phyloP scores from a whole-genome alignment of 345 rosid genomes.

The Salix suchowensis region DNA sequence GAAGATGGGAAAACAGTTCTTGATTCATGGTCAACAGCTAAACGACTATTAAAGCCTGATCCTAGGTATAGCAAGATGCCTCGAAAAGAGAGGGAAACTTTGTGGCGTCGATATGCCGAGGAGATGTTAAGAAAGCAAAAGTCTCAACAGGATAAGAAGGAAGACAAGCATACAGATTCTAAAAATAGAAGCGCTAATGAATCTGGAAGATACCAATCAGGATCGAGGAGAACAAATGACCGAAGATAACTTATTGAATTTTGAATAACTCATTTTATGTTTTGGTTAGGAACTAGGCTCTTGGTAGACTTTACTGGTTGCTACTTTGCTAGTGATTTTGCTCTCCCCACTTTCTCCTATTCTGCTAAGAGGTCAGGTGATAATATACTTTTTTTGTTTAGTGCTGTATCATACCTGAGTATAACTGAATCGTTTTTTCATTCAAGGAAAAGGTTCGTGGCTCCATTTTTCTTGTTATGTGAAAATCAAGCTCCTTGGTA shows the following conservation, averaged over 20 bases:
- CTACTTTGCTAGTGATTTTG: not conserved
- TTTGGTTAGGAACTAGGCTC: slow-evolving; percentile 5
- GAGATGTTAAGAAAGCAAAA: slow-evolving; percentile 59
- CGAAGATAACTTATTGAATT: slow-evolving; percentile 24
- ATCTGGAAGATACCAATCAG: slow-evolving; percentile 30
- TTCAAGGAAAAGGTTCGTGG: no score
- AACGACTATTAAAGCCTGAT: slow-evolving; percentile 66
- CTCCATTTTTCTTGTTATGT: no score
- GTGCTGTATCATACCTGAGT: not conserved
- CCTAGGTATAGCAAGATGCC: slow-evolving; percentile 82
- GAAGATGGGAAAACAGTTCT: slow-evolving; percentile 74
- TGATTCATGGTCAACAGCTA: slow-evolving; percentile 91
- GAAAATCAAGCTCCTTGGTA: no score
- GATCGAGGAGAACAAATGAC: slow-evolving; percentile 47
- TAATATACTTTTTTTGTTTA: not conserved
- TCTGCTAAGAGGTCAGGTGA: no score
- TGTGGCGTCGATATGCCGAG: slow-evolving; percentile 74
- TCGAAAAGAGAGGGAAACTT: slow-evolving; percentile 65
- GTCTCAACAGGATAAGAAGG: slow-evolving; percentile 34
- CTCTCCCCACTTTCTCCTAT: not conserved
- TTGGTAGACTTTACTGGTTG: not conserved
- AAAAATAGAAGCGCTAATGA: slow-evolving; percentile 46
- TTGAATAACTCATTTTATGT: not conserved
- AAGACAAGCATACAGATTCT: slow-evolving; percentile 39
- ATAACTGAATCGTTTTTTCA: no score